Evolutionary conservation across 352 stramenopile genomes (phyloP), one percentile per base, ranked within the genome.

Genomic region (Thalassiosira mediterranea): DNA sequence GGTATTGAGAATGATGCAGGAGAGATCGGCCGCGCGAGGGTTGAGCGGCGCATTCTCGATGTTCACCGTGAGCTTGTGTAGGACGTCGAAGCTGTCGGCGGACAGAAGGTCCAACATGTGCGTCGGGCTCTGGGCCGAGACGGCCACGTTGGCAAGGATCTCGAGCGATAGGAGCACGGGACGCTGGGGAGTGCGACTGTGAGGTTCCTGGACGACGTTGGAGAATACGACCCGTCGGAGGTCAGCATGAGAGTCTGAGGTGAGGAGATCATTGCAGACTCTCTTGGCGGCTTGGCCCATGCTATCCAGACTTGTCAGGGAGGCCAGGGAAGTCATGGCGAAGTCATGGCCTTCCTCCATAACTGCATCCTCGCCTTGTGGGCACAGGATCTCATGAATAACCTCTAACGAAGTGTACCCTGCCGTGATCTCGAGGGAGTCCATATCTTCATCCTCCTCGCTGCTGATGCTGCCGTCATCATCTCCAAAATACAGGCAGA

Each of bases 221-320:
- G 37, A 59, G 28, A 65, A 56, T 2, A 73, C 29, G 15, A 21
- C 28, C 11, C 40, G 26, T 15, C 51, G 51, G 34, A 73, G 37
- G 19, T 38, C 42, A 3, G 15, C 28, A 37, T 46, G 56, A 13
- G 51, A 25, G 19, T 72, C 59, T 8, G 42, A 26, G 10, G 66
- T 29, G 2, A 89, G 58, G n/a, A 89, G 46, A 25, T 76, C 69
- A 3, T 38, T 49, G 46, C 71, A 74, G 3, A 80, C 70, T 15
- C 37, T 44, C 17, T 38, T 21, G 5, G 79, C 71, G 26, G 76
- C 78, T n/a, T 40, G 4, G 13, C 62, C 70, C 52, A 89, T 74
- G 40, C 77, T 81, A 11, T 78, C 49, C 1, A 72, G 26, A 67
- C 86, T 72, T 2, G 77, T 81, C 11, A 89, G 49, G 17, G 76